Evolutionary conservation across 2,329 filamentous ascomycete genomes (phyloP).

Genomic region (Claviceps digitariae): DNA sequence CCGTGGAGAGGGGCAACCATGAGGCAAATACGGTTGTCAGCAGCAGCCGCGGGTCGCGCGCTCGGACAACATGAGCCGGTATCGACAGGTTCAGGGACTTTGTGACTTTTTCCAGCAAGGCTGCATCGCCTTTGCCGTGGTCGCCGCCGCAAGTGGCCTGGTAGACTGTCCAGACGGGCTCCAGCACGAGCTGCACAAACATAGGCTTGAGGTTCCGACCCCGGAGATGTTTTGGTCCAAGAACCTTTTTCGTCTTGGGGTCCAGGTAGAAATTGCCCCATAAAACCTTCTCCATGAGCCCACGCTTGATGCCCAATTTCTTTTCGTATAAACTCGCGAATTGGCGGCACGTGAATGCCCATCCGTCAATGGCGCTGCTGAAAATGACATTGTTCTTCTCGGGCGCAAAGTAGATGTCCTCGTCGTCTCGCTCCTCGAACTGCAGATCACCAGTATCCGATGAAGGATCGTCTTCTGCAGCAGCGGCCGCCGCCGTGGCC

Average conservation of each 20-base stretch:
- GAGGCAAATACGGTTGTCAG: slow-evolving; percentile 75
- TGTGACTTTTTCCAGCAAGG: slow-evolving; percentile 81
- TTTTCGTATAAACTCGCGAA: slow-evolving; percentile 91
- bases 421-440: slow-evolving; percentile 86
- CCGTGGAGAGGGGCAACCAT: slow-evolving; percentile 89
- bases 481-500: slow-evolving; percentile 50
- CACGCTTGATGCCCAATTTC: slow-evolving; percentile 88
- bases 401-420: slow-evolving; percentile 94
- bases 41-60: slow-evolving; percentile 69
- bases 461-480: slow-evolving; percentile 32
- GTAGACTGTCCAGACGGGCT: slow-evolving; percentile 94
- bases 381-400: slow-evolving; percentile 99
- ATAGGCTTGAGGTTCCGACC: slow-evolving; percentile 85
- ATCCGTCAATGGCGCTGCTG: slow-evolving; percentile 94
- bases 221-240: slow-evolving; percentile 84
- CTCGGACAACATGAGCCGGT: slow-evolving; percentile 69
- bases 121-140: slow-evolving; percentile 69
- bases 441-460: slow-evolving; percentile 46
- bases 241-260: slow-evolving; percentile 88
- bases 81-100: slow-evolving; percentile 79
- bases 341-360: slow-evolving; percentile 93
- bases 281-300: slow-evolving; percentile 77
- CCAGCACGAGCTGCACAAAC: slow-evolving; percentile 92
- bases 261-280: slow-evolving; percentile 97
- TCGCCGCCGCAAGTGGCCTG: slow-evolving; percentile 75